Percentiles rank a stretch among this genome's conserved stretches.
Evolutionary conservation across 2,329 filamentous ascomycete genomes (phyloP).

Genomic region (Colletotrichum tabaci): DNA sequence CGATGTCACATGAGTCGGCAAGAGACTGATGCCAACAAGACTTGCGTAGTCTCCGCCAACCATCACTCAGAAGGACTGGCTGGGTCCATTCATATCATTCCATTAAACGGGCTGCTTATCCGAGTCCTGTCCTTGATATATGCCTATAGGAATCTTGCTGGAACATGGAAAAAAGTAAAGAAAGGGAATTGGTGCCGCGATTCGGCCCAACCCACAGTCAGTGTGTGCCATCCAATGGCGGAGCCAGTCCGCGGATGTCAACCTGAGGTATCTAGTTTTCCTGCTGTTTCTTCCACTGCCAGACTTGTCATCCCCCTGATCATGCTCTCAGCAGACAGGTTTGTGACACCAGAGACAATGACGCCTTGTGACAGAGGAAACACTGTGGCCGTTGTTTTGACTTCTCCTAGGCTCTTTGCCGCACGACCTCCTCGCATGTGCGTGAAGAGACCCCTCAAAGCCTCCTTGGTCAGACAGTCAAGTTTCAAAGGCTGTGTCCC

Average conservation of each 20-base stretch:
- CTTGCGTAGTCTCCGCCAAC: too few relatives aligned
- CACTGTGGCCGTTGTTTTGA: not conserved
- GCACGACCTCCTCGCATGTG: slow-evolving; percentile 32
- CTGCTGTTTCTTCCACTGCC: slow-evolving; percentile 11
- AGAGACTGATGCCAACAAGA: not conserved
- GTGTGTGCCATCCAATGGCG: slow-evolving; percentile 31
- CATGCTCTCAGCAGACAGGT: not conserved
- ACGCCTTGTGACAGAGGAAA: not conserved
- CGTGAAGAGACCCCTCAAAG: slow-evolving; percentile 1
- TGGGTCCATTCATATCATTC: slow-evolving; percentile 10
- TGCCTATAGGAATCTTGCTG: slow-evolving; percentile 31
- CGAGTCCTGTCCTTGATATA: slow-evolving; percentile 28
- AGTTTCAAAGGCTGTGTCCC: not conserved
- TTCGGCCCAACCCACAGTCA: slow-evolving; percentile 4
- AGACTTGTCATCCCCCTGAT: not conserved
- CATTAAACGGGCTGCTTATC: slow-evolving; percentile 22
- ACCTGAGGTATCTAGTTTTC: slow-evolving; percentile 40
- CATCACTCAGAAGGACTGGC: not conserved
- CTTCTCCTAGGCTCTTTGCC: slow-evolving; percentile 1
- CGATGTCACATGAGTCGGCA: not conserved
- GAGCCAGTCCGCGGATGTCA: slow-evolving; percentile 37
- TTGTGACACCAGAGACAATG: not conserved
- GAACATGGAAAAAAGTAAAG: slow-evolving; percentile 20
- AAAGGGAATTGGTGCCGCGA: slow-evolving; percentile 30
- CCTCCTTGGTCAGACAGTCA: not conserved